A percentile compares a stretch with the other conserved stretches of the same genome.
phyloP scores from a whole-genome alignment of 106 monocot species.

The Dendrobium huoshanense region DNA sequence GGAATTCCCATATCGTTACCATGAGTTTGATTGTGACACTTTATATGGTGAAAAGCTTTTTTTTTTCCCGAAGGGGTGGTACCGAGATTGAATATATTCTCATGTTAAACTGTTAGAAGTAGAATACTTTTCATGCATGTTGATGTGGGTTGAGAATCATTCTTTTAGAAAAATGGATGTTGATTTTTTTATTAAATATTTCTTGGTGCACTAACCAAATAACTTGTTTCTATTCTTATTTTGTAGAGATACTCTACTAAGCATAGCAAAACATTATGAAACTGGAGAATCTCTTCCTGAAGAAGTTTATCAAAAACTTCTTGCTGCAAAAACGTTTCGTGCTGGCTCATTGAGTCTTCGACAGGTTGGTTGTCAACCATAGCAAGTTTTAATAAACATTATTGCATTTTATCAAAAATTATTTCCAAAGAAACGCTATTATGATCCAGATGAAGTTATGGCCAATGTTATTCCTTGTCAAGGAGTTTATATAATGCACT shows the following conservation, averaged over 20 bases:
- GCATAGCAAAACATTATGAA: conserved; percentile 98
- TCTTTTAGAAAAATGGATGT: not conserved
- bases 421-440: not conserved
- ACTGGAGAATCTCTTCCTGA: conserved; percentile 96
- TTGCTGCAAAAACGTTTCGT: conserved; percentile 94
- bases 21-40: not conserved
- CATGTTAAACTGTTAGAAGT: not conserved
- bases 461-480: no score
- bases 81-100: not conserved
- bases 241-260: conserved; percentile 84
- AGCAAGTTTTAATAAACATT: not conserved
- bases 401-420: not conserved
- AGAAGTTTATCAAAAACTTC: conserved; percentile 77
- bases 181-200: not conserved
- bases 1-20: not conserved
- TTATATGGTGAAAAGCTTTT: not conserved
- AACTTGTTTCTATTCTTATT: not conserved
- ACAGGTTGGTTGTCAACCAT: conserved; percentile 42
- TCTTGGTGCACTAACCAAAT: not conserved
- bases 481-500: no score
- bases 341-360: conserved; percentile 93
- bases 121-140: not conserved
- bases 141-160: not conserved
- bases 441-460: not conserved
- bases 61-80: not conserved